These are phyloP conservation scores for Rhizophagus clarus DNA, from an alignment of 192 early-diverging fungal genomes.

Conservation along the genomic window DNA sequence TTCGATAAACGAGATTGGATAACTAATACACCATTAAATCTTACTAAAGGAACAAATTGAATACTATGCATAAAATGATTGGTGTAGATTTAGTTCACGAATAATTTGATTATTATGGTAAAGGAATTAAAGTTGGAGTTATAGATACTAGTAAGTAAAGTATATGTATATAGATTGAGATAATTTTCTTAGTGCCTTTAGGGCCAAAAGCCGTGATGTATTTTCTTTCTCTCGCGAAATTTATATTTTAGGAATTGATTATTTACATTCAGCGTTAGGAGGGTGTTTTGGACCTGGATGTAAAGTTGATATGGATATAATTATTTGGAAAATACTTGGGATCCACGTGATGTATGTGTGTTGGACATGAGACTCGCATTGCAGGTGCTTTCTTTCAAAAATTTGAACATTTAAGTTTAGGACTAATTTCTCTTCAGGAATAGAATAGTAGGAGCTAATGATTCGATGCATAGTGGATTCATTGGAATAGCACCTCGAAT, in stretches of 20 bases:
- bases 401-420: neutral
- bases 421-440: slow-evolving; percentile 17
- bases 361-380: slow-evolving; percentile 72
- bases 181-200: too few relatives aligned
- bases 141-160: slow-evolving; percentile 58
- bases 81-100: slow-evolving; percentile 52
- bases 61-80: slow-evolving; percentile 47
- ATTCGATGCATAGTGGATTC: slow-evolving; percentile 45
- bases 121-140: slow-evolving; percentile 67
- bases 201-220: too few relatives aligned
- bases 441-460: slow-evolving; percentile 58
- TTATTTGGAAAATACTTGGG: slow-evolving; percentile 61
- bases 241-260: slow-evolving; percentile 48
- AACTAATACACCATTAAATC: neutral
- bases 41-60: slow-evolving; percentile 1
- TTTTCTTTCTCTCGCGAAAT: slow-evolving; percentile 23
- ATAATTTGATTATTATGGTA: slow-evolving; percentile 55
- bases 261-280: slow-evolving; percentile 60
- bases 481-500: slow-evolving; percentile 68
- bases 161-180: slow-evolving; percentile 43
- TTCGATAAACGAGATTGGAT: neutral
- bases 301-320: slow-evolving; percentile 57
- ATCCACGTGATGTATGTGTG: slow-evolving; percentile 64
- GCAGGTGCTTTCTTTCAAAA: slow-evolving; percentile 36
- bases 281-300: slow-evolving; percentile 58